Evolutionary conservation across 176 grass and related monocot species (phyloP).

Genomic region (Musa troglodytarum): DNA sequence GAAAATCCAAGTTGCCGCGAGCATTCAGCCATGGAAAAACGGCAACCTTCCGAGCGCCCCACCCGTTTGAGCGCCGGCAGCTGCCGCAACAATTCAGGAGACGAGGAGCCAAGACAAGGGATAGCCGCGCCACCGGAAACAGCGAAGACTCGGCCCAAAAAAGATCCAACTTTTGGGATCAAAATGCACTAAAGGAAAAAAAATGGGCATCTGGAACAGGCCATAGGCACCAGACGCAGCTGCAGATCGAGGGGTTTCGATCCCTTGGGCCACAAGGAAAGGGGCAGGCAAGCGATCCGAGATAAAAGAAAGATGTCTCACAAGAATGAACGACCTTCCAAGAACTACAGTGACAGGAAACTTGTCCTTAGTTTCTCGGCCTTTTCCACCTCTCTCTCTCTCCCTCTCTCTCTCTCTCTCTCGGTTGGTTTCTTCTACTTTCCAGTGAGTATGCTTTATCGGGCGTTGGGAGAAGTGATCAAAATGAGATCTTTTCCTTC

Average conservation of each 20-base stretch:
- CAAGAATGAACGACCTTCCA: constrained; percentile 38
- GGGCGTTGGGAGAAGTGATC: background rate
- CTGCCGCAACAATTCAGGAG: background rate
- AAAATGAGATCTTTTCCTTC: background rate
- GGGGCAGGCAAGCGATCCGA: constrained; percentile 17
- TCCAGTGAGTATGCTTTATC: background rate
- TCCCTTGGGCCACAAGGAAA: background rate
- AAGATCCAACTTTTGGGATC: background rate
- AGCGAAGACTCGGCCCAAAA: background rate
- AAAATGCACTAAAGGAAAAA: background rate
- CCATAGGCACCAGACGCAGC: constrained; percentile 1
- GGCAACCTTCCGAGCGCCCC: background rate
- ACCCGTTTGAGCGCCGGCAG: background rate
- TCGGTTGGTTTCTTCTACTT: constrained; percentile 1
- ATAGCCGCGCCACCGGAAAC: background rate
- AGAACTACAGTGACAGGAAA: constrained; percentile 53
- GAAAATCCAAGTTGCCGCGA: background rate
- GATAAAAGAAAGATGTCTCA: constrained; percentile 20
- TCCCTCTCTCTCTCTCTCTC: background rate
- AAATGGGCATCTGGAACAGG: background rate
- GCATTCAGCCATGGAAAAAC: constrained; percentile 1
- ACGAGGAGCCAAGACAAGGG: background rate
- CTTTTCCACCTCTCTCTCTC: constrained; percentile 1
- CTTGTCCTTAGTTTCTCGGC: constrained; percentile 49
- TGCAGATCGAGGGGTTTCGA: constrained; percentile 10